These are phyloP conservation scores for Cryptococcus sp. DNA, from an alignment of 1,284 basidiomycete genomes.

Conservation along the genomic window DNA sequence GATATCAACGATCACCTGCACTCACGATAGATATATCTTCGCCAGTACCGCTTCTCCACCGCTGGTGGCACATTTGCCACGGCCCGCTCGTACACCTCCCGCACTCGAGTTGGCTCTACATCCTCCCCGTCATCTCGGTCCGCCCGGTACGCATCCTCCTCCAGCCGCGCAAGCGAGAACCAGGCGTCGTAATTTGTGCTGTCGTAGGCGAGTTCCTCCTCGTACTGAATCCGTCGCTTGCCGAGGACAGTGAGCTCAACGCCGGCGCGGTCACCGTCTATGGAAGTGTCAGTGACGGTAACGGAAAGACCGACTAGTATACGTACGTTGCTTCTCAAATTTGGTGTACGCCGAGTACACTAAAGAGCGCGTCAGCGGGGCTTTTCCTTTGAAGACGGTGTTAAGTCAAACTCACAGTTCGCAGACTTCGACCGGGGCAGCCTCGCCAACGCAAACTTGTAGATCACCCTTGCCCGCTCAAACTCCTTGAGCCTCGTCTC, in stretches of 20 bases:
- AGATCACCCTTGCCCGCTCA: conserved; percentile 93
- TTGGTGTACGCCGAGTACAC: conserved; percentile 80
- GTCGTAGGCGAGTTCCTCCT: conserved; percentile 85
- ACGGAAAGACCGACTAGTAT: background rate
- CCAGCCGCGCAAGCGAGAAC: conserved; percentile 93
- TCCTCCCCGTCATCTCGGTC: conserved; percentile 68
- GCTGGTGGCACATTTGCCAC: conserved; percentile 92
- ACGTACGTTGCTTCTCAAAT: conserved; percentile 85
- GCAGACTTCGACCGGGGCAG: conserved; percentile 87
- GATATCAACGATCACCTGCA: background rate
- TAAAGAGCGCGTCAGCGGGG: conserved; percentile 16
- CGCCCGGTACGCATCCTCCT: conserved; percentile 80
- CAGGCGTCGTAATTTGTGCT: conserved; percentile 94
- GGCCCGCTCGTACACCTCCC: conserved; percentile 93
- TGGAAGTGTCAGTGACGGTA: background rate
- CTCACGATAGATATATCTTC: conserved; percentile 71
- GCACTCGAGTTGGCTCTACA: conserved; percentile 61
- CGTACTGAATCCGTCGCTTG: conserved; percentile 95
- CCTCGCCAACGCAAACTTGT: conserved; percentile 94
- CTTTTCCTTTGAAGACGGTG: background rate
- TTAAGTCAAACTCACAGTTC: conserved; percentile 41
- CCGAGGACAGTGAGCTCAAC: conserved; percentile 93
- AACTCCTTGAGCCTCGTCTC: conserved; percentile 93
- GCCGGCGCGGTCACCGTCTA: conserved; percentile 73
- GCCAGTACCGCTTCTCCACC: conserved; percentile 61